phyloP scores from a whole-genome alignment of 305 asterid genomes.

The Nicotiana rustica region DNA sequence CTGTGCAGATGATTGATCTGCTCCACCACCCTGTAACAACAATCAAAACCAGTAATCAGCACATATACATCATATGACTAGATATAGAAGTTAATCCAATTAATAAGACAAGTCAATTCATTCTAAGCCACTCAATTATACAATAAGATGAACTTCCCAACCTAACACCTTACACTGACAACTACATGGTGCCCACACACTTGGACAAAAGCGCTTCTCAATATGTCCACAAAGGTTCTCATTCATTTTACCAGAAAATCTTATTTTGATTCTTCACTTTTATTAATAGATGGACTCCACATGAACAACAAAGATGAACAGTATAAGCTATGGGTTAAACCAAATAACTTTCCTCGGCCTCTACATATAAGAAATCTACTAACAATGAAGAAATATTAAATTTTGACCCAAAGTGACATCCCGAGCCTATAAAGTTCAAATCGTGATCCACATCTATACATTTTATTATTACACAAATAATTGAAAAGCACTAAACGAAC shows the following conservation, averaged over 20 bases:
- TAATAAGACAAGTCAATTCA: not conserved
- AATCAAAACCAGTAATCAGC: not conserved
- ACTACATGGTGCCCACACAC: not conserved
- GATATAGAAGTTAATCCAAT: not conserved
- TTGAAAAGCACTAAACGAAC: not conserved
- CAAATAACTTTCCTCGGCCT: no score
- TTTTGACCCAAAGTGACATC: no score
- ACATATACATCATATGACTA: not conserved
- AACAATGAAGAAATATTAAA: no score
- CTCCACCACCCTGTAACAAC: slow-evolving; percentile 61
- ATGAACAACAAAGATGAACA: not conserved
- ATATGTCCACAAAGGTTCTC: not conserved
- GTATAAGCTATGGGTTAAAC: no score
- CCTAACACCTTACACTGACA: not conserved
- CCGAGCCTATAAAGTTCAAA: no score
- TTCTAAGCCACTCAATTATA: slow-evolving; percentile 4
- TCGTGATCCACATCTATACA: no score
- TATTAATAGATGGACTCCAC: not conserved
- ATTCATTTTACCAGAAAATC: not conserved
- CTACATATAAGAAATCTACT: no score
- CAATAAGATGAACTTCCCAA: not conserved
- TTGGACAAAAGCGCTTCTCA: not conserved
- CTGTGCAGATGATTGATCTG: slow-evolving; percentile 57
- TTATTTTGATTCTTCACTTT: not conserved
- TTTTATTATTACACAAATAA: not conserved